Base-by-base conservation (phyloP, 305 asterid genomes). In the Ilex paraguariensis region DNA sequence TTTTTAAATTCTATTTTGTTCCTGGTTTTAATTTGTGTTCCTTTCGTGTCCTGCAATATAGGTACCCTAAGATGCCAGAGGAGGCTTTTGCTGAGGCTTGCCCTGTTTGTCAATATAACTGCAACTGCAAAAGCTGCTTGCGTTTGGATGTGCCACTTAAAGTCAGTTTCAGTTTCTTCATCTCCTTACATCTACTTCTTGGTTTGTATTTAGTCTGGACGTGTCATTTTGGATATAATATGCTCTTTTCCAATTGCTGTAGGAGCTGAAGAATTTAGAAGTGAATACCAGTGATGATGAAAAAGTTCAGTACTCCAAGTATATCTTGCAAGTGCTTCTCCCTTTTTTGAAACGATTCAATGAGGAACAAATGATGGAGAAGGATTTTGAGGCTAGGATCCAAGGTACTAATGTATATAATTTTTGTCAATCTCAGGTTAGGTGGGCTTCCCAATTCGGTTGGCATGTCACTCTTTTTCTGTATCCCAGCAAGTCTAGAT, bases 61-160 rank as follows among this genome's bases (percentile, higher is more conserved):
- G 96, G 96, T 88, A 88, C 63, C 96, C 96, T 33, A 77, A 60
- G 33, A 73, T 81, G 85, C 52, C 72, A 5, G 87, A 86, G 74
- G 81, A 81, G 77, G 88, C 61, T 65, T 82, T 88, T 61, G 85
- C 76, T 56, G 72, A 78, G 74, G 81, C 79, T 60, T 88, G 95
- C 77, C 96, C 96, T 51, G 83, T 77, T 62, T 88, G 96, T 75
- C 67, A 52, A 36, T 48, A 70, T 3, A 86, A 82, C 67, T 88
- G 96, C 79, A 88, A 88, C 71, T 88, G 96, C 87, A 86, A 80
- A 81, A 50, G 75, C 39, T 88, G 95, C 80, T 57, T 88, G 87
- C 70, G 87, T 52, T 70, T 85, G 78, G 80, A 81, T 36, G 84
- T 77, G 15, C 79, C 87, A 30, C 63, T 65, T 3, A 77, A 61